Evolutionary conservation across 768 basidiomycete genomes (phyloP).

Genomic region (Trametes sanguinea): DNA sequence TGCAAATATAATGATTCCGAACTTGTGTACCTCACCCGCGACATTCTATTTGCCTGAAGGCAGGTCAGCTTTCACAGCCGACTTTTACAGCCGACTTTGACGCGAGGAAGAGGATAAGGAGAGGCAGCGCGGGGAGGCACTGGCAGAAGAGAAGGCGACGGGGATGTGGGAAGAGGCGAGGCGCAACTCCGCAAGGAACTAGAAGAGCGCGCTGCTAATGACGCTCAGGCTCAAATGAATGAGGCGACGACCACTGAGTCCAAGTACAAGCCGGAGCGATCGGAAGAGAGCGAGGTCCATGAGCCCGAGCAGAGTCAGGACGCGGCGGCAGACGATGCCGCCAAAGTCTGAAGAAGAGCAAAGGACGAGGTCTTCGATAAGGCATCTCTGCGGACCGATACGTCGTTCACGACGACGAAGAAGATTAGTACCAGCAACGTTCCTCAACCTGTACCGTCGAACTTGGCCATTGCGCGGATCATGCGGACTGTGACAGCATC

Average conservation of each 20-base stretch:
- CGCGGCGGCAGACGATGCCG: constrained; percentile 14
- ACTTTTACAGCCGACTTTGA: constrained; percentile 70
- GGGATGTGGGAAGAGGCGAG: constrained; percentile 38
- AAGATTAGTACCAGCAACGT: constrained; percentile 41
- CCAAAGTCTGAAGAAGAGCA: constrained; percentile 39
- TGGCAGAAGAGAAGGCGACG: constrained; percentile 39
- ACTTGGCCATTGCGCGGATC: constrained; percentile 77
- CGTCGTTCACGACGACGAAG: constrained; percentile 49
- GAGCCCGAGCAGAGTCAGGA: constrained; percentile 40
- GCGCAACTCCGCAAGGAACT: constrained; percentile 43
- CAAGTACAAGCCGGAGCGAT: constrained; percentile 38
- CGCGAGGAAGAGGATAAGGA: constrained; percentile 50
- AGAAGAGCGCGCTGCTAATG: constrained; percentile 38
- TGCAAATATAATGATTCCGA: constrained; percentile 29
- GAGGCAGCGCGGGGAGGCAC: constrained; percentile 43
- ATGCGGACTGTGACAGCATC: constrained; percentile 82
- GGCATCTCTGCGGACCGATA: constrained; percentile 67
- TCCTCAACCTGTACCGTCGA: constrained; percentile 55
- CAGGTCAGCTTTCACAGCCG: constrained; percentile 87
- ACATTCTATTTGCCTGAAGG: constrained; percentile 72
- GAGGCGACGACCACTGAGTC: constrained; percentile 32
- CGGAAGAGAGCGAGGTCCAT: constrained; percentile 49
- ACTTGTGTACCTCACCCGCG: constrained; percentile 41
- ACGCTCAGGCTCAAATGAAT: constrained; percentile 41
- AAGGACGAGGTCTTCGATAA: constrained; percentile 48